A percentile compares a stretch with the other conserved stretches of the same genome.
These are phyloP conservation scores for Colletotrichum plurivorum DNA, from an alignment of 2,329 filamentous ascomycete species.

Conservation along the genomic window DNA sequence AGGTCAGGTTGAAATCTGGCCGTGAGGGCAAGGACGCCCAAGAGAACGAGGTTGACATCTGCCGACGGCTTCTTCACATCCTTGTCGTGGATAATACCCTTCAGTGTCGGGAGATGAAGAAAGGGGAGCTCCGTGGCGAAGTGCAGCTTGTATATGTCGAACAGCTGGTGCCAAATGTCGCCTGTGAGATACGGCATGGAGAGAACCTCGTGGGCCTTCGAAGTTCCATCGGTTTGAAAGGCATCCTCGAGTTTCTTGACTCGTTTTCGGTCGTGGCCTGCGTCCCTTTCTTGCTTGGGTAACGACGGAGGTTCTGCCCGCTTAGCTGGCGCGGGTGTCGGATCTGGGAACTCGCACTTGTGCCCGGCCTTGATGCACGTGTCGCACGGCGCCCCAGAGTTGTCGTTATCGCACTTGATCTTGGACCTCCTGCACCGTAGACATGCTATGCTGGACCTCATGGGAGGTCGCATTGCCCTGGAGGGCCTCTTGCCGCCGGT, in stretches of 20 bases:
- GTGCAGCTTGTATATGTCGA: conserved; percentile 79
- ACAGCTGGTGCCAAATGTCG: conserved; percentile 77
- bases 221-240: conserved; percentile 54
- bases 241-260: conserved; percentile 60
- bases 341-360: conserved; percentile 79
- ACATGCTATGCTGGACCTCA: conserved; percentile 87
- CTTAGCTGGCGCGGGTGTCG: conserved; percentile 53
- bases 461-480: conserved; percentile 64
- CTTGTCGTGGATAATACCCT: conserved; percentile 62
- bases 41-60: conserved; percentile 70
- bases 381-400: conserved; percentile 71
- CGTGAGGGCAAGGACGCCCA: conserved; percentile 78
- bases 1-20: conserved; percentile 76
- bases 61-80: conserved; percentile 53
- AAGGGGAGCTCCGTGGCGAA: conserved; percentile 82
- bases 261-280: conserved; percentile 64
- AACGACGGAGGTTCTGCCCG: conserved; percentile 55
- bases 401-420: conserved; percentile 88
- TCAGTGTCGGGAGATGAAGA: conserved; percentile 76
- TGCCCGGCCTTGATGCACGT: conserved; percentile 80
- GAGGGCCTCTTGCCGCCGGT: conserved; percentile 52
- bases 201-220: conserved; percentile 70
- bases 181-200: conserved; percentile 73
- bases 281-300: conserved; percentile 58
- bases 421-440: conserved; percentile 83